These are phyloP conservation scores for Debaryomyces psychrophilus DNA, from an alignment of 1,139 yeast genomes.

Conservation along the genomic window DNA sequence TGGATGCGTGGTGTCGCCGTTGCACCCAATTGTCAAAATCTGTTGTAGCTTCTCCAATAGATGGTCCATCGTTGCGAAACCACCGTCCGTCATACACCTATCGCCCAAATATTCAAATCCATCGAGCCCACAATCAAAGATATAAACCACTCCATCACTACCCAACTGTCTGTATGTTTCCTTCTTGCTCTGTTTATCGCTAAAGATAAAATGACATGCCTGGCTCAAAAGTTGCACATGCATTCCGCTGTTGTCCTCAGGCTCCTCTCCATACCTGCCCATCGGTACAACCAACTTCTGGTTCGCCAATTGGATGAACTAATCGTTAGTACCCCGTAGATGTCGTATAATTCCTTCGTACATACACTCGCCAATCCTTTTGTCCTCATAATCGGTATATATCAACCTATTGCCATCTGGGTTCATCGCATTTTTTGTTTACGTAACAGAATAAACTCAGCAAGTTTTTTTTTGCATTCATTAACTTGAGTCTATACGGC, in stretches of 20 bases:
- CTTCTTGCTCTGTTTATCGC: slow-evolving; percentile 8
- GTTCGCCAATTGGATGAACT: slow-evolving; percentile 5
- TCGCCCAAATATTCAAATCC: slow-evolving; percentile 4
- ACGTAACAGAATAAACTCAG: too few species aligned
- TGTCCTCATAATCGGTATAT: neutral
- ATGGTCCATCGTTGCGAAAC: slow-evolving; percentile 9
- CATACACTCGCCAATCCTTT: slow-evolving; percentile 4
- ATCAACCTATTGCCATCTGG: neutral
- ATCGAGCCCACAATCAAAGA: slow-evolving; percentile 14
- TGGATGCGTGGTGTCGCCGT: neutral
- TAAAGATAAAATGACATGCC: slow-evolving; percentile 13
- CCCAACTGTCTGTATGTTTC: neutral
- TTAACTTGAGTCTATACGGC: neutral
- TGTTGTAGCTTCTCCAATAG: slow-evolving; percentile 8
- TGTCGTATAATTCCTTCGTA: neutral
- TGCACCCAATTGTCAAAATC: slow-evolving; percentile 4
- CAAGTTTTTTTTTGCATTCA: neutral
- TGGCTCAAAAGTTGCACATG: slow-evolving; percentile 11
- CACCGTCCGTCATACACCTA: neutral
- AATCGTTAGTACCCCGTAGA: neutral
- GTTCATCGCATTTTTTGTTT: neutral
- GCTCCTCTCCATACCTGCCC: neutral
- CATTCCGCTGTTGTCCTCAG: neutral
- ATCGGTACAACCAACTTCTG: slow-evolving; percentile 4
- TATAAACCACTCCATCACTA: slow-evolving; percentile 2